Conservation (phyloP, 768 basidiomycete species). For the Leucocoprinus sp. region DNA sequence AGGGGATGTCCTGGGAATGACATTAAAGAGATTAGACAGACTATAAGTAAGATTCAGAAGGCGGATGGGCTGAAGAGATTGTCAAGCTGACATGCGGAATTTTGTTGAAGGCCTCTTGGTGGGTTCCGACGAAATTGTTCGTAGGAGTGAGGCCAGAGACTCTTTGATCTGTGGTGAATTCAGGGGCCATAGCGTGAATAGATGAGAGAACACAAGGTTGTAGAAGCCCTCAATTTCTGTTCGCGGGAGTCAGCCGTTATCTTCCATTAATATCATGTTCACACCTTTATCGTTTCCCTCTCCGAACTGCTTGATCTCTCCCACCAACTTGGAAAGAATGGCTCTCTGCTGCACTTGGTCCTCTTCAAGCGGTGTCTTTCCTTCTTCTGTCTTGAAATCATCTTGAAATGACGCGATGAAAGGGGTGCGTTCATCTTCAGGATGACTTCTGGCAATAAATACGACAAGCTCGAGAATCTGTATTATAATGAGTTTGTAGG, state of each 20-base stretch:
- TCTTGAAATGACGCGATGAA: conserved; percentile 64
- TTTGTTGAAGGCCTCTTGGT: conserved; percentile 49
- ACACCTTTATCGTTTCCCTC: conserved; percentile 73
- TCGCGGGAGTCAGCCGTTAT: conserved; percentile 6
- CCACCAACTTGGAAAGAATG: conserved; percentile 52
- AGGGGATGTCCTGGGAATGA: conserved; percentile 56
- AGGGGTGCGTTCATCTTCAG: conserved; percentile 60
- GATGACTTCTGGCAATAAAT: conserved; percentile 56
- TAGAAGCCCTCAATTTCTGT: conserved; percentile 78
- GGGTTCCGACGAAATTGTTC: conserved; percentile 46
- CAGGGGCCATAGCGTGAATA: conserved; percentile 50
- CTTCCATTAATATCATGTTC: conserved; percentile 14
- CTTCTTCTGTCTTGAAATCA: conserved; percentile 41
- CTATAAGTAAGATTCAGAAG: conserved; percentile 27
- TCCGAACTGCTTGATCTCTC: conserved; percentile 59
- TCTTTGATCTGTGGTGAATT: conserved; percentile 49
- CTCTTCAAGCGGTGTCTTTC: conserved; percentile 43
- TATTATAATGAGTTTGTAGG: conserved; percentile 13
- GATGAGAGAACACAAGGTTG: conserved; percentile 71
- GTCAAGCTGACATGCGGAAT: conserved; percentile 60
- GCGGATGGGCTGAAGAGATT: conserved; percentile 2
- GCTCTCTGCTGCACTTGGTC: conserved; percentile 44
- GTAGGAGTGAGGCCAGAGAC: conserved; percentile 41
- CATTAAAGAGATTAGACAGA: conserved; percentile 77
- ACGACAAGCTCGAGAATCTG: conserved; percentile 74